These are phyloP conservation scores for Claviceps sp. DNA, from an alignment of 2,329 filamentous ascomycete species.

Conservation along the genomic window DNA sequence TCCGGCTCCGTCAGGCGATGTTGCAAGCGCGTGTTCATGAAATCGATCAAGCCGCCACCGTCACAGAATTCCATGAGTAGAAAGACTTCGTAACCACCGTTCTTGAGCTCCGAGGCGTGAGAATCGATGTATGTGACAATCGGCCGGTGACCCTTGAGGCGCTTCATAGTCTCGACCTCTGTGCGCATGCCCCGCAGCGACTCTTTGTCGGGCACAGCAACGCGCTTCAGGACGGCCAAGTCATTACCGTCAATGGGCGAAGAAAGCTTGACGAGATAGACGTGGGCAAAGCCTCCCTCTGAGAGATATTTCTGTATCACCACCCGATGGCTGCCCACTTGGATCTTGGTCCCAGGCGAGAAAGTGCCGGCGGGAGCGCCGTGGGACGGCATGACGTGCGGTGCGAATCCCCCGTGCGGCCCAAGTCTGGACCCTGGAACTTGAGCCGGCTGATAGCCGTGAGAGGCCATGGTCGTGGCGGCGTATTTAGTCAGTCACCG, in stretches of 20 bases:
- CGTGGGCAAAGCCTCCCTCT: constrained; percentile 94
- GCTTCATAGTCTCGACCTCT: constrained; percentile 99
- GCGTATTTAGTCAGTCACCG: neutral
- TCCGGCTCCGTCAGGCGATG: constrained; percentile 95
- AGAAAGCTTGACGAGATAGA: constrained; percentile 86
- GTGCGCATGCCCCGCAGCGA: constrained; percentile 90
- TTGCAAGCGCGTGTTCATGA: constrained; percentile 97
- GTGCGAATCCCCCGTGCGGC: constrained; percentile 29
- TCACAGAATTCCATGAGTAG: constrained; percentile 96
- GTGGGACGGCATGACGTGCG: constrained; percentile 13
- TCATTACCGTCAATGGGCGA: constrained; percentile 65
- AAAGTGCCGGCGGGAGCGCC: constrained; percentile 68
- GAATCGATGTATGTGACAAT: constrained; percentile 99
- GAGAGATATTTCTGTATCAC: constrained; percentile 95
- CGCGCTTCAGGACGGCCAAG: constrained; percentile 78
- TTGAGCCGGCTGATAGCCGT: constrained; percentile 20
- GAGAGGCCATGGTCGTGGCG: constrained; percentile 20
- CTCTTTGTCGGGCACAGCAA: constrained; percentile 93
- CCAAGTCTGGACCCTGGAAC: constrained; percentile 19
- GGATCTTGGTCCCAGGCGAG: constrained; percentile 85
- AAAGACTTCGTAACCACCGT: constrained; percentile 94
- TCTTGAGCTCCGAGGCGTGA: constrained; percentile 85
- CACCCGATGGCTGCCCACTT: constrained; percentile 83
- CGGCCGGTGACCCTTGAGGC: constrained; percentile 86
- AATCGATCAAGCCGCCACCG: constrained; percentile 92